Evolutionary conservation across 2,329 filamentous ascomycete genomes (phyloP), one percentile per base, ranked within the genome.

Genomic region (Madurella fahalii): DNA sequence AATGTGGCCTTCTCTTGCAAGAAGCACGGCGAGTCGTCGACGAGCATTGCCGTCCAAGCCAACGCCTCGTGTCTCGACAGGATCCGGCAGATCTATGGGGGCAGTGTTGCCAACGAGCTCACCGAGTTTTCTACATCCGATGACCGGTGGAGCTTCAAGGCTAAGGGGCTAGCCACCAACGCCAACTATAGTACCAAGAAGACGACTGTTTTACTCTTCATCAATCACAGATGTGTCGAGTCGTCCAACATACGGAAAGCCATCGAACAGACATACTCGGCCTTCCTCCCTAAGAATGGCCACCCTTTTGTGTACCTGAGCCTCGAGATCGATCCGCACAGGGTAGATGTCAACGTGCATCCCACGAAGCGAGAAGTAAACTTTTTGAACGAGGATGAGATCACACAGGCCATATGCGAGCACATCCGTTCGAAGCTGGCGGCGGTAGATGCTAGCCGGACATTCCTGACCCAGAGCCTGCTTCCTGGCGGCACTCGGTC

Each of bases 301-400:
- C 94, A 96, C 67, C 94, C 94, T 0, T 99, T 97, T 68, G 78
- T 93, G 54, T 99, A 99, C 67, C 78, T 99, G 25, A 94, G 87
- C 66, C 79, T 99, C 2, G 89, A 96, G 56, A 95, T 99, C 54
- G 92, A 97, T 63, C 93, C 94, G 1, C 84, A 87, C 25, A 81
- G 93, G 50, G 90, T 99, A 4, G 94, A 99, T 69, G 95, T 99
- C 67, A 99, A 99, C 63, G 88, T 99, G 0, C 94, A 99, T 69
- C 94, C 94, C 0, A 99, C 94, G 0, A 99, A 99, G 70, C 81
- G 90, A 48, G 93, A 99, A 68, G 94, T 99, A 17, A 94, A 97
- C 66, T 97, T 99, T 64, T 78, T 99, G 18, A 96, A 97, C 58
- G 94, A 99, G 68, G 94, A 99, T 60, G 94, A 99, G 63, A 95